Percentiles rank a stretch among this genome's conserved stretches.
Evolutionary conservation across 2,329 filamentous ascomycete species (phyloP).

Genomic region (Botrytis pseudocinerea): DNA sequence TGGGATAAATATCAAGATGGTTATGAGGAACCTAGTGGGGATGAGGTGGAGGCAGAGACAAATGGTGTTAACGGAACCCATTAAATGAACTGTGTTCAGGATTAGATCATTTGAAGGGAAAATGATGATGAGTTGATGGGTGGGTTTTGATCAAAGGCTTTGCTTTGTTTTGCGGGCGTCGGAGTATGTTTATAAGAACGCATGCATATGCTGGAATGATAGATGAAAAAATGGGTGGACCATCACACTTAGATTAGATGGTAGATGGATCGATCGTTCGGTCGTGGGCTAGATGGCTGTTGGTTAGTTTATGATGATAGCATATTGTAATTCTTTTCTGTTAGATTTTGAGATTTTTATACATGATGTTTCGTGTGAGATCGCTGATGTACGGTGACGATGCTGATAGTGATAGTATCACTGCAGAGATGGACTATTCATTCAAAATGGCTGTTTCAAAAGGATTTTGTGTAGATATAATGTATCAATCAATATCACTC

Average conservation of each 20-base stretch:
- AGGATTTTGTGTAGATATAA: no score
- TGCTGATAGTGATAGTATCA: not conserved
- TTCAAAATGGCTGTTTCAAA: no score
- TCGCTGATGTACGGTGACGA: not conserved
- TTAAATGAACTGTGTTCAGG: not conserved
- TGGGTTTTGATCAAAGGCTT: not conserved
- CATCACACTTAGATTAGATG: slow-evolving; percentile 12
- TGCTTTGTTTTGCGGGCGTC: slow-evolving; percentile 17
- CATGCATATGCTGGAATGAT: slow-evolving; percentile 10
- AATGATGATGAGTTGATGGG: not conserved
- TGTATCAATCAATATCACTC: no score
- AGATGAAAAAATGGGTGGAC: slow-evolving; percentile 7
- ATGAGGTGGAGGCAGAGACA: slow-evolving; percentile 9
- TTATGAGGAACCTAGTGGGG: slow-evolving; percentile 6
- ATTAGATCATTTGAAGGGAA: not conserved
- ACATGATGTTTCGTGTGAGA: not conserved
- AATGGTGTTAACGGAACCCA: slow-evolving; percentile 12
- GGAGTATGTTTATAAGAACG: not conserved
- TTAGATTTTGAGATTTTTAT: not conserved
- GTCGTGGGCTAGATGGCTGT: not conserved
- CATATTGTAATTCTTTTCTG: slow-evolving; percentile 4
- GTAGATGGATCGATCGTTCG: not conserved
- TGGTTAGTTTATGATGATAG: slow-evolving; percentile 4
- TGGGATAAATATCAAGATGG: slow-evolving; percentile 43
- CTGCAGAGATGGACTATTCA: not conserved